Conservation (phyloP, 257 asterid genomes). For the Handroanthus guayacan region DNA sequence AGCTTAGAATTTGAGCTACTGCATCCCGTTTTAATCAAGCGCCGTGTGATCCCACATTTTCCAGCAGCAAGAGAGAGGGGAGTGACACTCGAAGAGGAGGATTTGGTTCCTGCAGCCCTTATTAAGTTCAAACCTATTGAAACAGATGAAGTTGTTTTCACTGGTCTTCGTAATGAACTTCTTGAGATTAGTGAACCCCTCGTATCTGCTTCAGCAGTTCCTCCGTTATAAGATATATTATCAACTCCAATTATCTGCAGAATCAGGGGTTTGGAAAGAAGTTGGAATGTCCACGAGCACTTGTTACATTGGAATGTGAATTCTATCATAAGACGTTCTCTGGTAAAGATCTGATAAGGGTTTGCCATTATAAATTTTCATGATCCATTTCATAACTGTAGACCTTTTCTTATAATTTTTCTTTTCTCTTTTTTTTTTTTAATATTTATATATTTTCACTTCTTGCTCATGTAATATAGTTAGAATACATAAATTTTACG, state of each 20-base stretch:
- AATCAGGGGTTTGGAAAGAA: neutral
- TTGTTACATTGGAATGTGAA: neutral
- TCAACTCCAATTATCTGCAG: neutral
- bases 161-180: constrained; percentile 82
- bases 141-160: constrained; percentile 71
- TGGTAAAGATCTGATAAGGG: too few species aligned
- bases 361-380: neutral
- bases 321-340: neutral
- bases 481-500: neutral
- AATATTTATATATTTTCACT: neutral
- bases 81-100: constrained; percentile 79
- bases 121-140: constrained; percentile 83
- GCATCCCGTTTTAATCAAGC: constrained; percentile 72
- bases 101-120: constrained; percentile 90
- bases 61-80: constrained; percentile 61
- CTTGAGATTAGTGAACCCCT: constrained; percentile 80
- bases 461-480: constrained; percentile 4
- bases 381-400: neutral
- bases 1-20: constrained; percentile 80
- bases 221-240: constrained; percentile 30
- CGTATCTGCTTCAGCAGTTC: constrained; percentile 56
- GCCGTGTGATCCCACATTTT: constrained; percentile 73
- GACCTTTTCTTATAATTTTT: neutral
- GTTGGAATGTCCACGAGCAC: neutral
- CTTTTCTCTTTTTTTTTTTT: too few species aligned